Conservation (phyloP, 306 rosid species). For the Sphenostylis stenocarpa region DNA sequence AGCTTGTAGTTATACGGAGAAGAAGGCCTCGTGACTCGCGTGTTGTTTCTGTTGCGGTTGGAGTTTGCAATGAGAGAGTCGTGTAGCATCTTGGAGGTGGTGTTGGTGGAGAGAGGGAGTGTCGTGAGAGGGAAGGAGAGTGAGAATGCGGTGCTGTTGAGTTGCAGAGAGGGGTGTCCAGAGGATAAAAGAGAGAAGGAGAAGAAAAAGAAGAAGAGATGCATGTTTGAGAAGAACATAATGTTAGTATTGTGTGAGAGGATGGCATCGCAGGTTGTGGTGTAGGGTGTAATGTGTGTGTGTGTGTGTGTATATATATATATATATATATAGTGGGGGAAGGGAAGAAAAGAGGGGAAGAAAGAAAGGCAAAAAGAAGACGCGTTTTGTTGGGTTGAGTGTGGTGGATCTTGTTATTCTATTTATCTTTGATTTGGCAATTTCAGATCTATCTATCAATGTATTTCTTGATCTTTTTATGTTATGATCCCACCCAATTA, state of each 20-base stretch:
- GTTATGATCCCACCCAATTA: slow-evolving; percentile 3
- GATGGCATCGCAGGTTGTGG: neutral
- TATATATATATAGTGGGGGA: slow-evolving; percentile 28
- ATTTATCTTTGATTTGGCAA: neutral
- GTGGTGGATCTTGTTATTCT: slow-evolving; percentile 29
- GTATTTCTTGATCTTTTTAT: no score
- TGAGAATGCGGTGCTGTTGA: slow-evolving; percentile 37
- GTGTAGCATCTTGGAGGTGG: slow-evolving; percentile 24
- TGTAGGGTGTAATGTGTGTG: neutral
- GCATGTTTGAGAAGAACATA: slow-evolving; percentile 21
- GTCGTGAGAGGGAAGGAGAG: slow-evolving; percentile 56
- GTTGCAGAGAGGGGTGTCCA: neutral
- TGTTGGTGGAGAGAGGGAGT: slow-evolving; percentile 35
- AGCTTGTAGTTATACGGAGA: slow-evolving; percentile 51
- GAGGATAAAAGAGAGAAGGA: neutral
- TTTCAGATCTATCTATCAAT: neutral
- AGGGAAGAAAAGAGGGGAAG: neutral
- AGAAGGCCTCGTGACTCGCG: slow-evolving; percentile 8
- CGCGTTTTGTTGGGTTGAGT: slow-evolving; percentile 58
- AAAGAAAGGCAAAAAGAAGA: slow-evolving; percentile 36
- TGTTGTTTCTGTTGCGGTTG: neutral
- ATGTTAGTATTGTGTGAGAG: neutral
- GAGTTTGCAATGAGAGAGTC: slow-evolving; percentile 36
- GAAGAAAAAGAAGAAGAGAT: neutral
- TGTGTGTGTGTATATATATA: no score